Base-by-base conservation (phyloP, 345 rosid genomes). In the Reutealis trisperma region DNA sequence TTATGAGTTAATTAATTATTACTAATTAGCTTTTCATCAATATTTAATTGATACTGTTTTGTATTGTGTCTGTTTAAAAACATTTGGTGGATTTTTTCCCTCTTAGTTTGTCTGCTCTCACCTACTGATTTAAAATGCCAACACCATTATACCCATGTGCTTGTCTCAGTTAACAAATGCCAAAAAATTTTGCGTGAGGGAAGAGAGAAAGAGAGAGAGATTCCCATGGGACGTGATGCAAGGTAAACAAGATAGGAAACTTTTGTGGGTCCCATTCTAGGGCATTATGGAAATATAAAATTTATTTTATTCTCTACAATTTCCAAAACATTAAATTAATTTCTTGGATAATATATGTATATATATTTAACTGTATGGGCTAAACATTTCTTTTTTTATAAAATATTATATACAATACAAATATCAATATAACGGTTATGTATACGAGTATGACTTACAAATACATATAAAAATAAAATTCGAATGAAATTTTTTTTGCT, bases 141-240 rank as follows among this genome's bases (percentile, higher is more conserved):
- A 13, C 8, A 5, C 5, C 41, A 5, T 37, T 37, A 4, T 5
- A 21, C 67, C 87, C 87, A 84, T 84, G 87, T 86, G 89, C 84
- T 65, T 64, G 71, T 27, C 74, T 78, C 77, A 64, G 62, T 71
- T 76, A 76, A 73, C 64, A 61, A 68, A 45, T 62, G 66, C 68
- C 52, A 64, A 78, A 70, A 37, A 37, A 4, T 37, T 37, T 6
- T 37, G 41, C 5, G 41, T 37, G 5, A 2, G 41, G n/a, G n/a
- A n/a, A 34, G 3, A 34, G 41, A 3, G 5, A 3, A 3, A 37
- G 41, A 37, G 41, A 37, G 41, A 37, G 41, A 37, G 41, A 66
- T 66, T 72, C 62, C 63, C 24, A 21, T 12, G 41, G 30, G 61
- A 62, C 71, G 30, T 67, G 80, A 81, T 69, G 78, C 41, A 61